phyloP scores from a whole-genome alignment of 2,329 filamentous ascomycete genomes.

The Lecanosticta acicola region DNA sequence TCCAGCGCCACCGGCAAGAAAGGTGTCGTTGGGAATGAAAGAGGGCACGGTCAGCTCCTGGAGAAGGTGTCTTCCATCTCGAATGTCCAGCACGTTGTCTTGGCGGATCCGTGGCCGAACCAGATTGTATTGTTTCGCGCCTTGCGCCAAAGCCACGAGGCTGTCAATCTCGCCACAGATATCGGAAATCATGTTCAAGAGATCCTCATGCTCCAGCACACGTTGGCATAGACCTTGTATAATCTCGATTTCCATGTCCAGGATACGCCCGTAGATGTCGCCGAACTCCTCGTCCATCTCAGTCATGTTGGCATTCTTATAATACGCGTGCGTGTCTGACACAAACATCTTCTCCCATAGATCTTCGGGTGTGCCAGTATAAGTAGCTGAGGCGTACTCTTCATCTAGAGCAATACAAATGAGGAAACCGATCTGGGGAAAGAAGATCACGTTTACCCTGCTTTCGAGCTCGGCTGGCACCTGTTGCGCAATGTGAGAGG shows the following conservation, averaged over 20 bases:
- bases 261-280: conserved; percentile 78
- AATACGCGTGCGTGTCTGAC: conserved; percentile 65
- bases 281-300: conserved; percentile 77
- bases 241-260: conserved; percentile 85
- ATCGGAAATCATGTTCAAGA: conserved; percentile 66
- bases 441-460: conserved; percentile 73
- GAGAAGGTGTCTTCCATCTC: conserved; percentile 75
- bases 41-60: conserved; percentile 76
- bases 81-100: conserved; percentile 66
- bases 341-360: conserved; percentile 74
- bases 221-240: conserved; percentile 68
- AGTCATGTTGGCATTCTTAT: conserved; percentile 76
- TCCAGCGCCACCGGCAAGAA: conserved; percentile 56
- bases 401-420: conserved; percentile 64
- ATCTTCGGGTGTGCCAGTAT: conserved; percentile 56
- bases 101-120: conserved; percentile 62
- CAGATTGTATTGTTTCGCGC: conserved; percentile 69
- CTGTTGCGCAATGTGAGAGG: conserved; percentile 55
- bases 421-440: conserved; percentile 87
- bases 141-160: conserved; percentile 71
- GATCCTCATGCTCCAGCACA: conserved; percentile 62
- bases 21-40: conserved; percentile 78
- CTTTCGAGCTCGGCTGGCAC: conserved; percentile 55
- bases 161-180: conserved; percentile 83
- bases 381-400: conserved; percentile 50